Evolutionary conservation across 2,329 filamentous ascomycete species (phyloP).

Genomic region (Neofusicoccum sp.): DNA sequence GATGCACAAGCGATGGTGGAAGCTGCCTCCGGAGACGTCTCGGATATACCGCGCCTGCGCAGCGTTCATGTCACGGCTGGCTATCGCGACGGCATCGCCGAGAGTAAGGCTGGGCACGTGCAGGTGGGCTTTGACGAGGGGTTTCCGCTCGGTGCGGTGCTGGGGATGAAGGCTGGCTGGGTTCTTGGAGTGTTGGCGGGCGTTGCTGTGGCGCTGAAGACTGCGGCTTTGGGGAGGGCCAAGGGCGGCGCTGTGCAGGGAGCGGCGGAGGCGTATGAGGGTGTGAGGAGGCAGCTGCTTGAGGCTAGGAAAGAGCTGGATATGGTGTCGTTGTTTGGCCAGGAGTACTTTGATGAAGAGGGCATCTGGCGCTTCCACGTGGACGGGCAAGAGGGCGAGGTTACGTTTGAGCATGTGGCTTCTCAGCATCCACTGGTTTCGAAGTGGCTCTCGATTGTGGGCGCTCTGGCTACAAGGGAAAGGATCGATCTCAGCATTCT

Average conservation of each 20-base stretch:
- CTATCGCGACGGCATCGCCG: constrained; percentile 84
- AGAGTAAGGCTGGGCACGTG: constrained; percentile 73
- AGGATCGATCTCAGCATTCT: constrained; percentile 34
- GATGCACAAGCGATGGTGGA: background rate
- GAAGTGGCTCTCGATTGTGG: constrained; percentile 60
- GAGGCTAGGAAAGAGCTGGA: constrained; percentile 62
- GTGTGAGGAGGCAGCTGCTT: constrained; percentile 36
- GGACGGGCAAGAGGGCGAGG: constrained; percentile 38
- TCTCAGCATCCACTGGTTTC: constrained; percentile 66
- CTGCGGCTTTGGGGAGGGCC: constrained; percentile 27
- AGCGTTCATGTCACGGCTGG: constrained; percentile 80
- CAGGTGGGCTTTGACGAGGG: constrained; percentile 93
- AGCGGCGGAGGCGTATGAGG: constrained; percentile 18
- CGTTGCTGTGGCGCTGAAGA: constrained; percentile 55
- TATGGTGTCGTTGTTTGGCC: constrained; percentile 64
- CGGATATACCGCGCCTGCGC: constrained; percentile 75
- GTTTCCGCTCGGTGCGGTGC: constrained; percentile 77
- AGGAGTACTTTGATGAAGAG: constrained; percentile 68
- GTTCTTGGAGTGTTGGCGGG: constrained; percentile 79
- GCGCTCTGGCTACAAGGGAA: constrained; percentile 46
- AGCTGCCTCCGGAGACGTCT: constrained; percentile 50
- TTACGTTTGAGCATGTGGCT: constrained; percentile 54
- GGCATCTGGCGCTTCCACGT: constrained; percentile 72
- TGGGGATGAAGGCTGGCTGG: constrained; percentile 74
- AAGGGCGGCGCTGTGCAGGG: constrained; percentile 27